A percentile compares a stretch with the other conserved stretches of the same genome.
These are phyloP conservation scores for Quercus tomentella DNA, from an alignment of 331 rosid species.

Conservation along the genomic window DNA sequence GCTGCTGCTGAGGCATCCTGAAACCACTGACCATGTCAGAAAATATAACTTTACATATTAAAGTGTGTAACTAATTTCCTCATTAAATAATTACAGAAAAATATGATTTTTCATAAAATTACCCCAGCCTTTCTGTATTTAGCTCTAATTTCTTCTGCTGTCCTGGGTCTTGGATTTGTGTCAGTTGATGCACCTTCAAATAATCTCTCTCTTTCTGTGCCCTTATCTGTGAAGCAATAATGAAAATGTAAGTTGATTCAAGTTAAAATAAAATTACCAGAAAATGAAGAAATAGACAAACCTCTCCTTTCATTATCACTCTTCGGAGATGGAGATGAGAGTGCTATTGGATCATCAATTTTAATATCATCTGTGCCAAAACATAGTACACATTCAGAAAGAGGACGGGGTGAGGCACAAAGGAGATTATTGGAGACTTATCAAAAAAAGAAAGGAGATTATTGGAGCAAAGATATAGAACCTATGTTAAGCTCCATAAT, in stretches of 20 bases:
- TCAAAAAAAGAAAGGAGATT: not conserved
- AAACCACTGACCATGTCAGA: constrained; percentile 24
- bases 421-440: not conserved
- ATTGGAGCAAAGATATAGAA: constrained; percentile 22
- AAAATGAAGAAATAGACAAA: constrained; percentile 22
- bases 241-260: constrained; percentile 9
- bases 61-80: constrained; percentile 10
- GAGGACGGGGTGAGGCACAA: not conserved
- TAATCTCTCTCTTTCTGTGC: constrained; percentile 53
- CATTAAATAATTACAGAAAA: not conserved
- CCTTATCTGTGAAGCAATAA: constrained; percentile 47
- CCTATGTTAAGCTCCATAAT: constrained; percentile 58
- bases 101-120: not conserved
- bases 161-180: constrained; percentile 57
- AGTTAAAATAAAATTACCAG: constrained; percentile 10
- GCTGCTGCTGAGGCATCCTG: constrained; percentile 85
- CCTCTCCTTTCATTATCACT: constrained; percentile 51
- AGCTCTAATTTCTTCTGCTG: constrained; percentile 85
- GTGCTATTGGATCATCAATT: constrained; percentile 46
- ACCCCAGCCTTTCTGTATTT: constrained; percentile 78
- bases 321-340: constrained; percentile 31
- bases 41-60: constrained; percentile 14
- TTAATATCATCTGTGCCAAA: constrained; percentile 61
- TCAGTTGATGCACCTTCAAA: constrained; percentile 46
- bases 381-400: constrained; percentile 19